These are phyloP conservation scores for Auricularia heimuer DNA, from an alignment of 768 basidiomycete genomes.

Conservation along the genomic window DNA sequence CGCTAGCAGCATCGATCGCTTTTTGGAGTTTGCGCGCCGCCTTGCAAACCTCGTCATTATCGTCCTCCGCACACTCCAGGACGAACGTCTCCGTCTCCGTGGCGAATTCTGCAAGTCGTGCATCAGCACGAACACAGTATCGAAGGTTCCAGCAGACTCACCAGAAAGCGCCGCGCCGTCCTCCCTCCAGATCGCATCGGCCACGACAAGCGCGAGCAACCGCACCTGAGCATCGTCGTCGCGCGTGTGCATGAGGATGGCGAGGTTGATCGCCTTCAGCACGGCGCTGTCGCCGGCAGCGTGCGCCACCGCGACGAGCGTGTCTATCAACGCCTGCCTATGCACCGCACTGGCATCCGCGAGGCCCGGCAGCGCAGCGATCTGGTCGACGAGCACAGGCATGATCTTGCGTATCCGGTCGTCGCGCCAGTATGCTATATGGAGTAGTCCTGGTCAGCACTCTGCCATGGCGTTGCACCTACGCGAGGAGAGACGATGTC, in stretches of 20 bases:
- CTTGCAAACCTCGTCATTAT: constrained; percentile 71
- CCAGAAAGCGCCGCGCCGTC: constrained; percentile 70
- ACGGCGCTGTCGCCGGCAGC: constrained; percentile 44
- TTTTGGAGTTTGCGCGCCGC: constrained; percentile 32
- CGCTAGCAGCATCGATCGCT: not conserved
- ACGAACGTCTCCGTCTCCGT: constrained; percentile 81
- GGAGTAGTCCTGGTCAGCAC: not conserved
- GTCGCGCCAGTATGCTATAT: constrained; percentile 80
- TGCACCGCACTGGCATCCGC: not conserved
- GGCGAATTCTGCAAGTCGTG: constrained; percentile 45
- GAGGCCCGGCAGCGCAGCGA: constrained; percentile 27
- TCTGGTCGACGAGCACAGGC: constrained; percentile 53
- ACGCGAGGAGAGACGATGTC: not conserved
- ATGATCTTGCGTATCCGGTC: constrained; percentile 61
- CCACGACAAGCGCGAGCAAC: constrained; percentile 56
- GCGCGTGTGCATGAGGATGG: constrained; percentile 80
- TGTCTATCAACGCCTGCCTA: constrained; percentile 30
- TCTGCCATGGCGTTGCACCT: not conserved
- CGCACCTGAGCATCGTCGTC: constrained; percentile 68
- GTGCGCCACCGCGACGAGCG: constrained; percentile 47
- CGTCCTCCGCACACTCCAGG: constrained; percentile 80
- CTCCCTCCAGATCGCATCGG: constrained; percentile 64
- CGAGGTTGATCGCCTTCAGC: constrained; percentile 74
- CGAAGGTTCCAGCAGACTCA: constrained; percentile 23
- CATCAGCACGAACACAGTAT: not conserved